Percentiles rank a stretch among this genome's conserved stretches.
These are phyloP conservation scores for Cyclotella choctawhatcheeana DNA, from an alignment of 108 stramenopile genomes.

Conservation along the genomic window DNA sequence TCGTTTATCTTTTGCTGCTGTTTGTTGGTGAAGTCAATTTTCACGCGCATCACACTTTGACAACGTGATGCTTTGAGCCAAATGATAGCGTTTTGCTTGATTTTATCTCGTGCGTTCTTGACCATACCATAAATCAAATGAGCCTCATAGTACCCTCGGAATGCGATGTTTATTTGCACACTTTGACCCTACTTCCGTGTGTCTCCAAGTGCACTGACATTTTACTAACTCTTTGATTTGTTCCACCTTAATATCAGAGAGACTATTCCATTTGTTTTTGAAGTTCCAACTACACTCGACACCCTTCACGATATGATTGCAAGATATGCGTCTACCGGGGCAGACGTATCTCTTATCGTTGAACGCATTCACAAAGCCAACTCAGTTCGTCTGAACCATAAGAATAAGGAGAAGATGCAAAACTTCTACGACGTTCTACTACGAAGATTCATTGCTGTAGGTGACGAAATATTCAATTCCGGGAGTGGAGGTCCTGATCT, in stretches of 20 bases:
- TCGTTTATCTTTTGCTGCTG: conserved; percentile 20
- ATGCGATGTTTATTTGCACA: conserved; percentile 12
- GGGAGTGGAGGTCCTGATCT: conserved; percentile 82
- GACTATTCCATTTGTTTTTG: conserved; percentile 92
- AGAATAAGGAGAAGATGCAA: conserved; percentile 92
- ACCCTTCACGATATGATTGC: conserved; percentile 88
- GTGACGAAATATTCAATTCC: conserved; percentile 74
- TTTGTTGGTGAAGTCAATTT: conserved; percentile 45
- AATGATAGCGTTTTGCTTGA: conserved; percentile 57
- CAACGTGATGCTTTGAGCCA: conserved; percentile 42
- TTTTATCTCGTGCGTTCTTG: conserved; percentile 47
- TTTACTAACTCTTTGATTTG: conserved; percentile 12
- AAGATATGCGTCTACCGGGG: conserved; percentile 74
- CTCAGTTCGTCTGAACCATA: conserved; percentile 83
- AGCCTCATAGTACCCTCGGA: conserved; percentile 85
- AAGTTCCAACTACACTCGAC: conserved; percentile 89
- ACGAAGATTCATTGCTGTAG: conserved; percentile 89
- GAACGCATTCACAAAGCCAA: conserved; percentile 83
- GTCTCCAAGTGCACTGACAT: conserved; percentile 89
- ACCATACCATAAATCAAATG: conserved; percentile 47
- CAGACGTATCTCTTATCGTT: conserved; percentile 83
- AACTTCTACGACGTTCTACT: conserved; percentile 94
- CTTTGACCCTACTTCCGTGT: conserved; percentile 58
- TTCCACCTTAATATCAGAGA: conserved; percentile 32
- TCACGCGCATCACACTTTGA: conserved; percentile 32